Evolutionary conservation across 2,329 filamentous ascomycete species (phyloP), one percentile per base, ranked within the genome.

Genomic region (Penicillium expansum): DNA sequence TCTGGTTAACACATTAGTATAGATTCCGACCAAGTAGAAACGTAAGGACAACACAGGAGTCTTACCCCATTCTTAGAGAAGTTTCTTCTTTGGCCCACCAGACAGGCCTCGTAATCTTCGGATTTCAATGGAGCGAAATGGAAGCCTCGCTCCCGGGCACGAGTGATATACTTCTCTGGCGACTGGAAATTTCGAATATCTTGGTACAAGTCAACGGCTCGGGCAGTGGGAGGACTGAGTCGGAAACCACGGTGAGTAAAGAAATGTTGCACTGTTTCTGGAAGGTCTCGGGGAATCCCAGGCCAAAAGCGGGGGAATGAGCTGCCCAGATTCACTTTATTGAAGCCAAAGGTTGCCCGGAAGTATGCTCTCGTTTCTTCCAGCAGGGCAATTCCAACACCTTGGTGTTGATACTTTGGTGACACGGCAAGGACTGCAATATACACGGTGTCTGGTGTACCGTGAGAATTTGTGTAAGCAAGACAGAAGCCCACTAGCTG

Each of bases 251-350:
- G 71, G 52, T 78, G 74, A 9, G 71, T 68, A 47, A 77, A 77
- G 58, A 79, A 80, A 3, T 73, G 62, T 24, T 75, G 72, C 3
- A 67, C 63, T 1, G 61, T 48, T 39, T 68, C 60, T 6, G 72
- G 62, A 32, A 80, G 64, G 48, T 77, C 73, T 2, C 66, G 63
- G 2, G 77, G 77, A 4, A 80, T 69, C 2, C 74, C 76, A 5
- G 77, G 77, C 75, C 77, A 80, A 57, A 80, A 76, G n/a, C 78
- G 68, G 32, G 78, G 78, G 41, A 77, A 77, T 3, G 65, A 60
- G 48, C 67, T 70, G 29, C 67, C 67, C 27, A 72, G 58, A 6
- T 69, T 62, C n/a, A 69, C 48, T 2, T 52, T 61, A 41, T 62
- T 61, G 8, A 72, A 50, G 7, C 64, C 63, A 44, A 66, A 64